A percentile compares a stretch with the other conserved stretches of the same genome.
phyloP scores from a whole-genome alignment of 805 yeast genomes.

The Spencermartinsiella europaea region DNA sequence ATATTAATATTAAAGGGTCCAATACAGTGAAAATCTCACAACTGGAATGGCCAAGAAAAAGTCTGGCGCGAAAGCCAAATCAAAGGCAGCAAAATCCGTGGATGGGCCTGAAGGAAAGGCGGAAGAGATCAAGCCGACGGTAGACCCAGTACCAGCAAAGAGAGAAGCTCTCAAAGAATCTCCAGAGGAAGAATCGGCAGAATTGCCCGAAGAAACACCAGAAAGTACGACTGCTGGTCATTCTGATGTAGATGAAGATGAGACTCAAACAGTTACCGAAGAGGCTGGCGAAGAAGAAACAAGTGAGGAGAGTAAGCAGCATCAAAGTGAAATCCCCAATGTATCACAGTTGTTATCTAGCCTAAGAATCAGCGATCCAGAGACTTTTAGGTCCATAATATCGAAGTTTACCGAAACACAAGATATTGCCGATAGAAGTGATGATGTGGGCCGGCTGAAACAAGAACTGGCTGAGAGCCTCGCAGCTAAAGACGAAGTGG shows the following conservation, averaged over 20 bases:
- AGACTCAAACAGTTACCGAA: no score
- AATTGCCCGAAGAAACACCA: no score
- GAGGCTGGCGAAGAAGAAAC: no score
- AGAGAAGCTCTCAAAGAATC: neutral
- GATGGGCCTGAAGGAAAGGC: no score
- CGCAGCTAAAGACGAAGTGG: conserved; percentile 36
- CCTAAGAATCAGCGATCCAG: neutral
- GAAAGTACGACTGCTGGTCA: no score
- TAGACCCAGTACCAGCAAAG: neutral
- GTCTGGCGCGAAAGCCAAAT: neutral
- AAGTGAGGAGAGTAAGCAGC: no score
- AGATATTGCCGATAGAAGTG: neutral
- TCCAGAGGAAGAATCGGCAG: neutral
- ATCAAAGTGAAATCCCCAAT: no score
- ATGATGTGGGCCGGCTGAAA: conserved; percentile 5
- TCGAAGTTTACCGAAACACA: neutral
- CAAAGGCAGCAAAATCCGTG: no score
- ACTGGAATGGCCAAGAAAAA: neutral
- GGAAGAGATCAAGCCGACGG: neutral
- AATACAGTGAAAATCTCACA: neutral
- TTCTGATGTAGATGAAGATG: no score
- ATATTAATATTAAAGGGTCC: neutral
- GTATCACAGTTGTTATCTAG: neutral
- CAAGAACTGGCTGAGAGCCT: conserved; percentile 3
- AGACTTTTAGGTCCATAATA: neutral